Evolutionary conservation across 2,329 filamentous ascomycete genomes (phyloP), one percentile per base, ranked within the genome.

Genomic region (Paecilomyces formosus): DNA sequence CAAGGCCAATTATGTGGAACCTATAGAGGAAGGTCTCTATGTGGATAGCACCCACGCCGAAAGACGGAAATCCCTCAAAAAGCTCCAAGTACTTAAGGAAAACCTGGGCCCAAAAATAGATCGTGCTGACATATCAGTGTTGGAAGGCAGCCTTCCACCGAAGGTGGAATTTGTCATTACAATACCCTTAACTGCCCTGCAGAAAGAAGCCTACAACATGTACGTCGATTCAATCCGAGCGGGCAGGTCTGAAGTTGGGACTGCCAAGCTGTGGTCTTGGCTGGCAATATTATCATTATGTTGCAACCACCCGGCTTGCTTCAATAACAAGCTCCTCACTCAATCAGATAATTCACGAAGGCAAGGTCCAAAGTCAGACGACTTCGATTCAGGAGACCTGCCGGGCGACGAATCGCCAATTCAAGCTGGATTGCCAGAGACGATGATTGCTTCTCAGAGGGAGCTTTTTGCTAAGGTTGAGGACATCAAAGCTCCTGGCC

Each of bases 81-180:
- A 84, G 76, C 81, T 96, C 8, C 82, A 83, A 35, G 85, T 88
- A 3, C 78, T 97, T 30, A 90, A 89, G 64, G 74, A 81, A 24
- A 86, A 88, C 51, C 84, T 96, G 22, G 83, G 82, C 1, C 88
- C 90, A 5, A 95, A 95, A 72, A 85, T 96, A 15, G 81, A 92
- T 66, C 85, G 92, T 28, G 85, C 83, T 7, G 90, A 89, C 55
- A 87, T 91, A 60, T 81, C 82, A 1, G 85, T 82, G 4, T 77
- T 96, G 51, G 81, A 82, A 61, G 78, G 85, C 12, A 84, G 86
- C 45, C 77, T 96, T 51, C 89, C 89, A 2, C 76, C 79, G 0
- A 97, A 96, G 70, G 83, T 82, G 7, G 92, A 97, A 68, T 96
- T 93, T 67, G 83, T 95, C 30, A 82, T 97, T 56, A 88, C 82